Evolutionary conservation across 768 basidiomycete species (phyloP), one percentile per base, ranked within the genome.

Genomic region (Pisolithus tinctorius): DNA sequence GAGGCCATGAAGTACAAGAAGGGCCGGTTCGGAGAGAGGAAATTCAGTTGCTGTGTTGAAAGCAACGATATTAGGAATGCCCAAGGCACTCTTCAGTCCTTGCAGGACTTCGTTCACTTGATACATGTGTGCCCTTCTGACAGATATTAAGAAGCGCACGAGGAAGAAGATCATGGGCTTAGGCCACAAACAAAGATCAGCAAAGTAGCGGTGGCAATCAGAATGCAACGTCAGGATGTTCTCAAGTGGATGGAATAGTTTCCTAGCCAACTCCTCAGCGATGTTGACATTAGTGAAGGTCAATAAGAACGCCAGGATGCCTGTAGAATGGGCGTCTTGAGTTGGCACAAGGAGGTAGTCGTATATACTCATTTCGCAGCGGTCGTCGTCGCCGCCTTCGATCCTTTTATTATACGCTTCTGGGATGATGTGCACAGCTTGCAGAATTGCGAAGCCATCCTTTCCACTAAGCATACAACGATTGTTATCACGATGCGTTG

Each of bases 191-290:
- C 6, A 10, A 45, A 45, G 45, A 14, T 45, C 26, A 10, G 29
- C 4, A 17, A 45, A 45, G 1, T 10, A n/a, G 8, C 9, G 45
- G 27, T 45, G 29, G 13, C 6, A 45, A 4, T 8, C 8, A 4
- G 6, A 2, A 0, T 31, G 7, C 50, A 57, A 34, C 16, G 48
- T 55, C 16, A 58, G 7, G n/a, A 54, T 39, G 48, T 59, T 59
- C 25, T 52, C 41, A n/a, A 58, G 36, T 25, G 46, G 60, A 54
- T 68, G 64, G 17, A 68, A 55, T 40, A 51, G 47, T n/a, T 45
- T 38, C 10, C 63, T 67, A 34, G 62, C 55, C 39, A 69, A 54
- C 44, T 68, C 65, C 25, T 55, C 46, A 17, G 50, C 30, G 17
- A 58, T 26, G 27, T 36, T 30, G n/a, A 47, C 27, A 38, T 36